A percentile compares a stretch with the other conserved stretches of the same genome.
phyloP scores from a whole-genome alignment of 2,329 filamentous ascomycete genomes.

The Sporothrix pallida region DNA sequence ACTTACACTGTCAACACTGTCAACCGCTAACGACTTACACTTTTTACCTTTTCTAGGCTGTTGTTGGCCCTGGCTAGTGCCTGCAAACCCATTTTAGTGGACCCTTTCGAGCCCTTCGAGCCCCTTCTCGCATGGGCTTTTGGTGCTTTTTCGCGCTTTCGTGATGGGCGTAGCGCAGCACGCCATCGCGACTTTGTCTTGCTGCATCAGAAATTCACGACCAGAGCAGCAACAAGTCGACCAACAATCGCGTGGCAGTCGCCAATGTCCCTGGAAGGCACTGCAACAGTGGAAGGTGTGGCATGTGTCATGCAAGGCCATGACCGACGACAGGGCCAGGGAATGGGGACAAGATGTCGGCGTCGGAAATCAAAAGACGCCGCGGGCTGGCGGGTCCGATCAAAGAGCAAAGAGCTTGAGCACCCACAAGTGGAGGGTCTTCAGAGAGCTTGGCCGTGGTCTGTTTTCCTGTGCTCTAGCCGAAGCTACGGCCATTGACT shows the following conservation, averaged over 20 bases:
- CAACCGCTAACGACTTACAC: too few species aligned
- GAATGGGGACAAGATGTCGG: neutral
- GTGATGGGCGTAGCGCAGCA: constrained; percentile 30
- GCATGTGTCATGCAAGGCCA: constrained; percentile 23
- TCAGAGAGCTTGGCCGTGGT: neutral
- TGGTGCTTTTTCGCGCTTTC: constrained; percentile 3
- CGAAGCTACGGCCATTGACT: neutral
- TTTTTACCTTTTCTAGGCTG: too few species aligned
- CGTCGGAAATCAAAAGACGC: neutral
- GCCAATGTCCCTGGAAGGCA: neutral
- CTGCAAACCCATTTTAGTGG: neutral
- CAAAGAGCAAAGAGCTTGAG: neutral
- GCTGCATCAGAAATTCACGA: neutral
- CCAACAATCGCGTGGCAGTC: neutral
- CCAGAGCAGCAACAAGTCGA: neutral
- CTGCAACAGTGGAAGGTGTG: constrained; percentile 19
- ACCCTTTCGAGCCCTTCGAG: neutral
- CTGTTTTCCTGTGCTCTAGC: neutral
- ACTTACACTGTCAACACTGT: too few species aligned
- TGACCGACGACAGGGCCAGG: neutral
- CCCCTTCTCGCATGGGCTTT: too few species aligned
- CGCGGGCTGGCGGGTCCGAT: neutral
- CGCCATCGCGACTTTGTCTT: constrained; percentile 18
- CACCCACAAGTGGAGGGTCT: neutral
- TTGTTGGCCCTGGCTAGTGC: constrained; percentile 1